Base-by-base conservation (phyloP, 2,329 filamentous ascomycete genomes). In the Cladobotryum mycophilum region DNA sequence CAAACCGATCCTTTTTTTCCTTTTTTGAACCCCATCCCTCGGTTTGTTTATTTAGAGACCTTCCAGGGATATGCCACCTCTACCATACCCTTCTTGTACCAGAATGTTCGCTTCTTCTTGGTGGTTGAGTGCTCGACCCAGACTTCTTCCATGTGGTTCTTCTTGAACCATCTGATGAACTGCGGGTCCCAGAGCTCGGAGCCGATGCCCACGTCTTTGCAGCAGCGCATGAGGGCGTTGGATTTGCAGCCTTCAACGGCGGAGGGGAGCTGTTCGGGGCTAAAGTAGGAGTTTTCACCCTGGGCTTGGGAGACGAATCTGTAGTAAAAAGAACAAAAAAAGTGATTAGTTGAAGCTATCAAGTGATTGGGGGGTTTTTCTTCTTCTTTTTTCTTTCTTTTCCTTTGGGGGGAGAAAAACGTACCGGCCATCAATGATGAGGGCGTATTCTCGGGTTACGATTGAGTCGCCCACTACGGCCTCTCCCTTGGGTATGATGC, bases 231-330 rank as follows among this genome's bases (percentile, higher is more conserved):
- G 58, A 99, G 78, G 12, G 93, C 93, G 66, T 99, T 99, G 56
- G 90, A 96, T 72, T 96, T 96, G 78, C 90, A 95, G 48, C 93
- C 93, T 71, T 99, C 93, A 53, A 91, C 91, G 8, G 93, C 91
- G 1, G 91, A 96, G 22, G 93, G 90, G 56, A 99, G 90, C 49
- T 87, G 86, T 60, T 96, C 91, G 34, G 89, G 80, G 60, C 81
- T 82, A 72, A 97, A 99, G 72, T 95, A 99, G 58, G 88, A 82
- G 74, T 96, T 92, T 70, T 97, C 93, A 65, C 93, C 93, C 58
- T 93, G 87, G 1, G 93, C 90, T 59, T 97, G 87, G 25, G 87
- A 90, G 41, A 97, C 88, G 58, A 96, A 86, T 55, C 92, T 96
- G 62, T 20, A 36, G 46, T 9, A 20, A 44, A 1, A 15, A 35